These are phyloP conservation scores for Ceratonia siliqua DNA, from an alignment of 306 rosid species.

Conservation along the genomic window DNA sequence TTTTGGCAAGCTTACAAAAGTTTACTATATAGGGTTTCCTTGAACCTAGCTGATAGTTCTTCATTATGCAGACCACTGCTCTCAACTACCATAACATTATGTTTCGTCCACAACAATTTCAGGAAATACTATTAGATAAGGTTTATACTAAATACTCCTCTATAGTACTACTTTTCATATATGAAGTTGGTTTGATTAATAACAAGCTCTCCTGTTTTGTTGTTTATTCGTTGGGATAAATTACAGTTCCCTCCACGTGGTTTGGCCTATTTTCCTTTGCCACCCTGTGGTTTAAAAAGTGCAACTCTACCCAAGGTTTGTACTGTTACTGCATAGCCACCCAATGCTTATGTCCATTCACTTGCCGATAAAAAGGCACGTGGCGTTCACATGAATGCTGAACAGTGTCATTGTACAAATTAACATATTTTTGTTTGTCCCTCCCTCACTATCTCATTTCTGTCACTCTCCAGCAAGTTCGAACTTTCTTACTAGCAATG, in stretches of 20 bases:
- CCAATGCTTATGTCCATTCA: neutral
- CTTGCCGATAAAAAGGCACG: neutral
- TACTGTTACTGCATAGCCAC: neutral
- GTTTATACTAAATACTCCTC: constrained; percentile 40
- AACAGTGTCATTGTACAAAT: no score
- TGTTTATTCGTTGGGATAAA: neutral
- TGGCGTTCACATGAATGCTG: neutral
- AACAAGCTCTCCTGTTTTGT: neutral
- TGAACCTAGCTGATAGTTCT: neutral
- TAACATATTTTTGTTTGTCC: neutral
- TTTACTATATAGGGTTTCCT: neutral
- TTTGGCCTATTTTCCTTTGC: neutral
- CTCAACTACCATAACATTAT: constrained; percentile 38
- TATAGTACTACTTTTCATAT: neutral
- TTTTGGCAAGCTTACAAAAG: neutral
- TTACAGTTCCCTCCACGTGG: neutral
- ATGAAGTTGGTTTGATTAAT: neutral
- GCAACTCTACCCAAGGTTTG: neutral
- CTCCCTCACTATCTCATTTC: neutral
- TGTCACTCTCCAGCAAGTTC: neutral
- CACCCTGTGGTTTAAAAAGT: neutral
- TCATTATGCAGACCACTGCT: constrained; percentile 41
- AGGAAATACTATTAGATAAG: constrained; percentile 86
- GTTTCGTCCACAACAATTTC: constrained; percentile 48
- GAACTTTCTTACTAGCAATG: no score